Base-by-base conservation (phyloP, 192 early-diverging fungal species). In the Coemansia sp. region DNA sequence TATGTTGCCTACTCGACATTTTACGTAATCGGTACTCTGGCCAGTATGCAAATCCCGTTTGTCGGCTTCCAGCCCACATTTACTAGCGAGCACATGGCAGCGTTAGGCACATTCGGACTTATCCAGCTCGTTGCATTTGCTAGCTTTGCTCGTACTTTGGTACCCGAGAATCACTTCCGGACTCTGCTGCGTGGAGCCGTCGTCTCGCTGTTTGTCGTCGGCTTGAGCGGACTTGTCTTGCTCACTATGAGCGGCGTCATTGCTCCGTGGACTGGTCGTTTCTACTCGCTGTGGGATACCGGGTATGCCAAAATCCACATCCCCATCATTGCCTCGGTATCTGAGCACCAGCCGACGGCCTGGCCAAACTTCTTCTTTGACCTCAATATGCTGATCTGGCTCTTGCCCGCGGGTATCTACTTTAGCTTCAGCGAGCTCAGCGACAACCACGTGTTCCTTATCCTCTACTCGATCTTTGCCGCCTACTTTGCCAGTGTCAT, bases 361-460 rank as follows among this genome's bases (percentile, higher is more conserved):
- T 99, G 98, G 98, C 89, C 98, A 11, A 94, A 96, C 25, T 98
- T 98, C 87, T 99, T 99, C 86, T 99, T 99, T 81, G 98, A 99
- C 76, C 87, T 99, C 31, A 91, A 98, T 63, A 85, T 98, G 83
- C 87, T 99, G n/a, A 92, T 99, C 68, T 91, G 92, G 70, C 74
- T 99, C 42, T 94, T 99, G 84, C 98, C 98, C 6, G 98, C 94
- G 12, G 98, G 98, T 12, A 88, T 99, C 50, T 99, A 95, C 85
- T 89, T 99, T 70, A 97, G 95, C 81, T 99, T 99, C 90, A 86
- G 86, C 73, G 88, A 95, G 70, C 86, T 98, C n/a, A 84, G 86
- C 34, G 98, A 99, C 71, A 94, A 98, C 75, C 96, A 98, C 69
- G 93, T 99, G 15, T 99, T 99, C 76, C 89, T 99, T 64, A 95